phyloP scores from a whole-genome alignment of 768 basidiomycete species.

The Leccinum variicolor region DNA sequence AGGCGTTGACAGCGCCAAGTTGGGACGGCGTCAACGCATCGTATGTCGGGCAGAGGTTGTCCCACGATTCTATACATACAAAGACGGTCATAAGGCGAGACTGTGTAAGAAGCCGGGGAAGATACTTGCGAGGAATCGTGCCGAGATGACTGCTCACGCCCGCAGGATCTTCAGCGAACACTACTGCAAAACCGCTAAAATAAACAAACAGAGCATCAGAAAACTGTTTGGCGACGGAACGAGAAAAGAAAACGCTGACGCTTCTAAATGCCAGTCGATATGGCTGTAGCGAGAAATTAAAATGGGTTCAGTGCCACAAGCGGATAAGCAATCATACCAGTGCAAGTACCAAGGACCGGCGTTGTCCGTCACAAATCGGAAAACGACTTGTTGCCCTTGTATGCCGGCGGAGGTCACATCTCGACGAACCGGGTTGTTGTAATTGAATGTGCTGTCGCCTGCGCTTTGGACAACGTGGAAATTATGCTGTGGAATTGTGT shows the following conservation, averaged over 20 bases:
- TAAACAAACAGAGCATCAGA: background rate
- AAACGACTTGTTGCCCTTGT: slow-evolving; percentile 40
- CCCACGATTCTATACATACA: slow-evolving; percentile 23
- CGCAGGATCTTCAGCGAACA: slow-evolving; percentile 24
- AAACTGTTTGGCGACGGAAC: background rate
- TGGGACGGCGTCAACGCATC: slow-evolving; percentile 18
- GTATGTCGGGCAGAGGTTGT: slow-evolving; percentile 23
- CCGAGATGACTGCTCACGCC: slow-evolving; percentile 16
- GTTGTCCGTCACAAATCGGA: slow-evolving; percentile 63
- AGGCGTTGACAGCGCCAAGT: slow-evolving; percentile 13
- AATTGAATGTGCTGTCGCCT: slow-evolving; percentile 28
- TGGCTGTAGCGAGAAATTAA: slow-evolving; percentile 16
- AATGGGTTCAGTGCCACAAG: background rate
- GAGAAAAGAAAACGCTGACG: slow-evolving; percentile 8
- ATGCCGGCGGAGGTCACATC: slow-evolving; percentile 27
- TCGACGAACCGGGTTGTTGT: slow-evolving; percentile 35
- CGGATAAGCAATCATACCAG: slow-evolving; percentile 20
- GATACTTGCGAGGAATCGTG: slow-evolving; percentile 13
- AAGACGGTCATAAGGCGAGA: background rate
- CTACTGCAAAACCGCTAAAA: slow-evolving; percentile 26
- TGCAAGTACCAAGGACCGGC: slow-evolving; percentile 56
- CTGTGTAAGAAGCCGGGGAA: background rate
- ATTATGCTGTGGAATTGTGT: slow-evolving; percentile 24
- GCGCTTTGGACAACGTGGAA: slow-evolving; percentile 36
- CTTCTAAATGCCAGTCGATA: slow-evolving; percentile 29